A percentile compares a stretch with the other conserved stretches of the same genome.
Conservation (phyloP, 345 rosid species). For the Eucalyptus sp. region DNA sequence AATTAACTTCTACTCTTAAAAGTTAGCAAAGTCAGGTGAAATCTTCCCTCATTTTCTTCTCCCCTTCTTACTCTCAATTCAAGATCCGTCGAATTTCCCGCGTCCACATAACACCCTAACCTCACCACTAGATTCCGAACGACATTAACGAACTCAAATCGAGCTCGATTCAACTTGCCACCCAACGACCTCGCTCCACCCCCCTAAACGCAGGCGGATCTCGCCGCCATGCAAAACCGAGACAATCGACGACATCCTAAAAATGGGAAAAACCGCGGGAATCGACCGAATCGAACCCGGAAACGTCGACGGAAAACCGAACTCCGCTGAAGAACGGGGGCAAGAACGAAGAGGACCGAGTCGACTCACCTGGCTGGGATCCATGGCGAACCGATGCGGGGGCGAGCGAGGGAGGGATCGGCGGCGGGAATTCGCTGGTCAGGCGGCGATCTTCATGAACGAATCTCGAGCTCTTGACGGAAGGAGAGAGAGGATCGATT, state of each 20-base stretch:
- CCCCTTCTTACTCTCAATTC: neutral
- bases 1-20: neutral
- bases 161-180: neutral
- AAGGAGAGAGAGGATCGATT: neutral
- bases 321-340: neutral
- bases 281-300: neutral
- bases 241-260: neutral
- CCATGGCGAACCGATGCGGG: constrained; percentile 3
- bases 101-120: neutral
- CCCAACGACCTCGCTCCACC: neutral
- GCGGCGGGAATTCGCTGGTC: neutral
- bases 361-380: constrained; percentile 29
- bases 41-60: neutral
- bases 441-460: neutral
- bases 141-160: neutral
- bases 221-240: neutral
- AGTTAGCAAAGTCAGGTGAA: neutral
- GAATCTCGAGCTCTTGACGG: neutral
- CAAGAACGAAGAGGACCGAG: neutral
- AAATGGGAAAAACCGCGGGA: neutral
- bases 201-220: neutral
- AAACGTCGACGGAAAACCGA: neutral
- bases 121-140: accelerated
- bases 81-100: neutral
- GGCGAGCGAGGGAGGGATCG: neutral